Evolutionary conservation across 2,329 filamentous ascomycete species (phyloP).

Genomic region (Ceratocystis cubensis): DNA sequence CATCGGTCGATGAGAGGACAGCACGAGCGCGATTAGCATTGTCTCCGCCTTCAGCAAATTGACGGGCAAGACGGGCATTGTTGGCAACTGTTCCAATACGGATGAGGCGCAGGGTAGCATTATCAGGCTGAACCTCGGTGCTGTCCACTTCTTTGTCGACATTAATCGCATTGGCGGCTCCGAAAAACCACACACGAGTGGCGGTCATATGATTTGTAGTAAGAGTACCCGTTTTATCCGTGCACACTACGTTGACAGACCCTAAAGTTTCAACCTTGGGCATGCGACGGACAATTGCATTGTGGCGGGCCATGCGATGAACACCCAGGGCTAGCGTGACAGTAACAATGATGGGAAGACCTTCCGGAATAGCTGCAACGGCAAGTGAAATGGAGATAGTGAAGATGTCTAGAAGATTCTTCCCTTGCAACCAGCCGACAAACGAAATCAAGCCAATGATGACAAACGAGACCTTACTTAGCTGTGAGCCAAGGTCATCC

Average conservation of each 20-base stretch:
- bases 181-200: conserved; percentile 92
- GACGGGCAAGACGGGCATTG: conserved; percentile 68
- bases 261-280: conserved; percentile 95
- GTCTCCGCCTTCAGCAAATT: conserved; percentile 57
- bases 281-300: conserved; percentile 88
- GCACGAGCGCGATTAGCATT: conserved; percentile 38
- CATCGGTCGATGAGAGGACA: conserved; percentile 73
- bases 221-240: conserved; percentile 92
- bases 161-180: conserved; percentile 42
- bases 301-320: conserved; percentile 86
- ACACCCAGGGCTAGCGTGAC: conserved; percentile 92
- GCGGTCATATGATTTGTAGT: conserved; percentile 98
- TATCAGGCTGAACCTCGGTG: conserved; percentile 48
- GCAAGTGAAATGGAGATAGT: conserved; percentile 94
- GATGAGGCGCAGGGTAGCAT: conserved; percentile 66
- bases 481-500: conserved; percentile 90
- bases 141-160: conserved; percentile 44
- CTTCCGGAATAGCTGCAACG: conserved; percentile 91
- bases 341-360: conserved; percentile 93
- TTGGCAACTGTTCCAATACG: conserved; percentile 95
- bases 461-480: conserved; percentile 92
- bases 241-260: conserved; percentile 99
- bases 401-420: conserved; percentile 84
- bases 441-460: conserved; percentile 90
- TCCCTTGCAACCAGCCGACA: conserved; percentile 80